These are phyloP conservation scores for Russula emetica DNA, from an alignment of 768 basidiomycete species.

Conservation along the genomic window DNA sequence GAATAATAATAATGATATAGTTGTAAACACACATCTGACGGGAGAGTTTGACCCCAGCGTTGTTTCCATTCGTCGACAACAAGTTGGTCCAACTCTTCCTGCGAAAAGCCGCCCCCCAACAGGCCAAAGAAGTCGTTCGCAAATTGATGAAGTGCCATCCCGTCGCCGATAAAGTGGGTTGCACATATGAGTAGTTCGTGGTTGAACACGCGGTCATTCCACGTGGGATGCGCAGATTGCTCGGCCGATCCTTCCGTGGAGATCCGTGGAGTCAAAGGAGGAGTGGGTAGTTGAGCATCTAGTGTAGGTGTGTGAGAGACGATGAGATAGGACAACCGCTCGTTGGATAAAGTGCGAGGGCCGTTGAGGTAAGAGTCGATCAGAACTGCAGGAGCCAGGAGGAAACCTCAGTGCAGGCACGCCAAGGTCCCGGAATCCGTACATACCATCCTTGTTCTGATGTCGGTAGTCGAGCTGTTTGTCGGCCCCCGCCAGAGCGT, in stretches of 20 bases:
- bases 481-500: constrained; percentile 48
- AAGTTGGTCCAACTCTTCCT: constrained; percentile 33
- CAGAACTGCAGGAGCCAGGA: constrained; percentile 41
- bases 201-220: constrained; percentile 31
- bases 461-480: constrained; percentile 47
- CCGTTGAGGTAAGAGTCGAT: constrained; percentile 75
- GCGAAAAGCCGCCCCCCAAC: constrained; percentile 40
- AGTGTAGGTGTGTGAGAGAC: constrained; percentile 37
- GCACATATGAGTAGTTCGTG: constrained; percentile 70
- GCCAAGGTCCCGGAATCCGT: constrained; percentile 4
- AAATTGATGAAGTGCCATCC: constrained; percentile 79
- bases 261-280: constrained; percentile 35
- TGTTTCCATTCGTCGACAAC: constrained; percentile 36
- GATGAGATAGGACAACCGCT: constrained; percentile 62
- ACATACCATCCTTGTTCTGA: constrained; percentile 53
- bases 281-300: constrained; percentile 31
- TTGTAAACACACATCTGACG: constrained; percentile 22
- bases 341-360: constrained; percentile 62
- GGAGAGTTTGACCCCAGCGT: constrained; percentile 30
- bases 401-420: neutral
- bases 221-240: constrained; percentile 25
- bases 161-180: constrained; percentile 81
- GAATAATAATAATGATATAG: neutral
- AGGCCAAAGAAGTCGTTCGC: constrained; percentile 76
- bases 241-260: constrained; percentile 9